Evolutionary conservation across 345 rosid species (phyloP).

Genomic region (Corchorus olitorius): DNA sequence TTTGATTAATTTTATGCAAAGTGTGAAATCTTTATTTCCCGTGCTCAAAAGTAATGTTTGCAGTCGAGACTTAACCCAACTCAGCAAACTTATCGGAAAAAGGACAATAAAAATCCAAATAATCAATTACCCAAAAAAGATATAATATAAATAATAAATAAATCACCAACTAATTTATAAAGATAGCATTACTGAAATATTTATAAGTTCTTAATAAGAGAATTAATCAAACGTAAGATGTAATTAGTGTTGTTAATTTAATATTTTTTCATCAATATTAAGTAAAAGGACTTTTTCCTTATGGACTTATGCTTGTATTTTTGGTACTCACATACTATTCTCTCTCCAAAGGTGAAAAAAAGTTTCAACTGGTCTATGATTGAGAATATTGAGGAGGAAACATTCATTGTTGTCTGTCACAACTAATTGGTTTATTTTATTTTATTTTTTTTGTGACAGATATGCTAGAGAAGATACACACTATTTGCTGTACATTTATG

Average conservation of each 20-base stretch:
- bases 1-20: too few species aligned
- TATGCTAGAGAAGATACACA: slow-evolving; percentile 98
- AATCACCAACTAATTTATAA: too few species aligned
- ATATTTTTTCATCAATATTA: neutral
- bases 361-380: neutral
- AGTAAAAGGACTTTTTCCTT: neutral
- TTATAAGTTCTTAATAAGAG: too few species aligned
- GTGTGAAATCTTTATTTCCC: too few species aligned
- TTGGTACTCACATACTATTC: neutral
- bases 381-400: neutral
- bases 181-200: too few species aligned
- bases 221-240: neutral
- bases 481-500: slow-evolving; percentile 80
- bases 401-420: neutral
- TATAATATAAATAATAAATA: too few species aligned
- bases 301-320: slow-evolving; percentile 3
- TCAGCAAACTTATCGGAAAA: too few species aligned
- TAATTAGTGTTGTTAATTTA: neutral
- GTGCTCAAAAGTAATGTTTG: too few species aligned
- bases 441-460: slow-evolving; percentile 49
- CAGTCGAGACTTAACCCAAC: too few species aligned
- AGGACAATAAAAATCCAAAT: too few species aligned
- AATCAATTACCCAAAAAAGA: too few species aligned
- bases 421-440: slow-evolving; percentile 22
- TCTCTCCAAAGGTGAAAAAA: neutral